Evolutionary conservation across 2,329 filamentous ascomycete genomes (phyloP).

Genomic region (Nothophaeocryptopus gaeumannii): DNA sequence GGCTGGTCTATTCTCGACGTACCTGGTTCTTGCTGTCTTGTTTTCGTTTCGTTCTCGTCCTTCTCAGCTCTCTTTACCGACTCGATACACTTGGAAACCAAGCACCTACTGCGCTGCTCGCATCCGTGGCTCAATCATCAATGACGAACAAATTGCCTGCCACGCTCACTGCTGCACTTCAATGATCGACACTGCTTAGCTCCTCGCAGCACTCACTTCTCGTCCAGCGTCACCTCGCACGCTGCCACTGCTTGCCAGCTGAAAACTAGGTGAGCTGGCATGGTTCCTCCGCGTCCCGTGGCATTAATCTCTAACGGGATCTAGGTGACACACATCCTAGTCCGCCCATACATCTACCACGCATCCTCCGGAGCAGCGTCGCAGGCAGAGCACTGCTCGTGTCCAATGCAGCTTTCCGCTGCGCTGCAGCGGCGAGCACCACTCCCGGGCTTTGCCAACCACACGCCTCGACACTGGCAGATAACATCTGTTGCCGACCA

Average conservation of each 20-base stretch:
- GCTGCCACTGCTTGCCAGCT: slow-evolving; percentile 1
- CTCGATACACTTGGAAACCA: too few relatives aligned
- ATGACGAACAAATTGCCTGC: too few relatives aligned
- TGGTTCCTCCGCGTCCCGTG: slow-evolving; percentile 16
- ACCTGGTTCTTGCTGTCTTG: slow-evolving; percentile 2
- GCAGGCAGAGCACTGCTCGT: slow-evolving; percentile 23
- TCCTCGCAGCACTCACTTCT: slow-evolving; percentile 13
- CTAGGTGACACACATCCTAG: slow-evolving; percentile 15
- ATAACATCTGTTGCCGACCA: slow-evolving; percentile 24
- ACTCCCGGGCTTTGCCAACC: slow-evolving; percentile 33
- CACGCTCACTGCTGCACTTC: slow-evolving; percentile 3
- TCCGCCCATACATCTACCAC: slow-evolving; percentile 10
- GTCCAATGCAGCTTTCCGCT: slow-evolving; percentile 36
- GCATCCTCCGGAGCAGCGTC: slow-evolving; percentile 10
- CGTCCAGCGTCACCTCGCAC: slow-evolving; percentile 18
- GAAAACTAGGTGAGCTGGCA: slow-evolving; percentile 15
- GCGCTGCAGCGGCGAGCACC: slow-evolving; percentile 28
- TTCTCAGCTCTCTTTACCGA: too few relatives aligned
- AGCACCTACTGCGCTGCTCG: too few relatives aligned
- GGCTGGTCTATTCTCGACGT: neutral
- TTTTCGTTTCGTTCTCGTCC: slow-evolving; percentile 9
- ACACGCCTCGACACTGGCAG: slow-evolving; percentile 34
- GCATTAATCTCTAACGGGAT: slow-evolving; percentile 21
- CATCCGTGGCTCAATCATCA: too few relatives aligned
- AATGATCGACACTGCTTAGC: slow-evolving; percentile 20